Base-by-base conservation (phyloP, 768 basidiomycete species). In the Wakefieldia striispora region DNA sequence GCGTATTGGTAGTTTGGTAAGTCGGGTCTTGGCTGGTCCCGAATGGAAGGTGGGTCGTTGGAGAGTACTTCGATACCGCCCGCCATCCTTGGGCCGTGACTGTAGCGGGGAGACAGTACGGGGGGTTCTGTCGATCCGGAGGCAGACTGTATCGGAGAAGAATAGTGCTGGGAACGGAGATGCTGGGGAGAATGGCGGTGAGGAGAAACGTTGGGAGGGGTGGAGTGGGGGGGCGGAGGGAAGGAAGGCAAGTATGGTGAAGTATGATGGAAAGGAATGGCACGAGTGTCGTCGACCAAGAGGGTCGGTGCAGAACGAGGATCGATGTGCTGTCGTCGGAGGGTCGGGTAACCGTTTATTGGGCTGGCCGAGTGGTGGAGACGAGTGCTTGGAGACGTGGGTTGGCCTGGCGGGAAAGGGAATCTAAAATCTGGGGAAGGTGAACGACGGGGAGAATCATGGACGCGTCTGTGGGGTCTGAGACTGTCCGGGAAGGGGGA, bases 401-500 rank as follows among this genome's bases (percentile, higher is more conserved):
- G 34, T 6, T 40, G 45, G 27, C 19, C 41, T 21, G 42, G 27
- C 31, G 26, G 2, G 31, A 29, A 46, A 17, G 47, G 36, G 45
- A 58, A 33, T 37, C 16, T n/a, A 38, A 37, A 13, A 6, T 48
- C 39, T 1, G 58, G 53, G 23, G 64, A 54, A 0, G 55, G 47
- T 3, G 59, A 53, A 11, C 39, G 51, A n/a, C 49, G 49, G 16
- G 51, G 50, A 0, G 61, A 53, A 13, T 51, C 50, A 9, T 57
- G 66, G 17, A 47, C 14, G 21, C 65, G 67, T 47, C 63, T 67
- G n/a, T n/a, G n/a, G n/a, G n/a, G n/a, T n/a, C n/a, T n/a, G n/a
- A n/a, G n/a, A n/a, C n/a, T n/a, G 55, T 29, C 61, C 47, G 20
- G 41, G 6, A 20, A 33, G 35, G 56, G 39, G 13, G 40, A 43